Evolutionary conservation across 2,329 filamentous ascomycete genomes (phyloP), one percentile per base, ranked within the genome.

Genomic region (Xylariaceae sp.): DNA sequence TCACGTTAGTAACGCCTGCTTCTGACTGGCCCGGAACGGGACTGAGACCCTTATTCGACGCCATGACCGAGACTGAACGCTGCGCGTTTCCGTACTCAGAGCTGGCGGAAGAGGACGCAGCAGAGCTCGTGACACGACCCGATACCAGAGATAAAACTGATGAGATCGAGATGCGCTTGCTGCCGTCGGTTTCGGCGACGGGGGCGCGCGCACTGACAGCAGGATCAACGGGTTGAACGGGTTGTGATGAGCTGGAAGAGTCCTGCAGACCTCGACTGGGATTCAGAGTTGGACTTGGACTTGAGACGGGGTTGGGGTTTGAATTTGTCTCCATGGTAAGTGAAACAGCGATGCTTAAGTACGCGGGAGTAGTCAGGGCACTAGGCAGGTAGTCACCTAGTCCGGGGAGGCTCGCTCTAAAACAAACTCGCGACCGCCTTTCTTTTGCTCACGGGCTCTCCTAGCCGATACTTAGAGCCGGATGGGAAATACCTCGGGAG

Each of bases 111-210:
- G 83, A 85, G 15, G 76, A 76, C 37, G 80, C 76, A 17, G 81
- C 77, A 15, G 81, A 80, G 63, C 80, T 82, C 58, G 76, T 72
- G 34, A 78, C 76, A 51, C 81, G 81, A 56, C 79, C 82, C 4
- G 87, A 88, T 50, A 83, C 82, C 23, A 88, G 75, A 37, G 88
- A 90, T 69, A 88, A 88, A 54, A 90, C 76, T 0, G 89, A 92
- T 6, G 87, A 89, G 61, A 88, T 82, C 23, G 88, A 92, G 70
- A 88, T 78, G 54, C 89, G 84, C 68, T 89, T 88, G 50, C 78
- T 65, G 3, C 56, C 53, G 39, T 71, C 78, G 45, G 87, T 77
- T 18, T 71, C 68, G 10, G 80, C 80, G 60, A 78, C 72, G 10
- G 82, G 82, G 17, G 77, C 76, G 55, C 76, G 76, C 47, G 76